phyloP scores from a whole-genome alignment of 1,284 basidiomycete genomes.

The Ustilago xerochloae region DNA sequence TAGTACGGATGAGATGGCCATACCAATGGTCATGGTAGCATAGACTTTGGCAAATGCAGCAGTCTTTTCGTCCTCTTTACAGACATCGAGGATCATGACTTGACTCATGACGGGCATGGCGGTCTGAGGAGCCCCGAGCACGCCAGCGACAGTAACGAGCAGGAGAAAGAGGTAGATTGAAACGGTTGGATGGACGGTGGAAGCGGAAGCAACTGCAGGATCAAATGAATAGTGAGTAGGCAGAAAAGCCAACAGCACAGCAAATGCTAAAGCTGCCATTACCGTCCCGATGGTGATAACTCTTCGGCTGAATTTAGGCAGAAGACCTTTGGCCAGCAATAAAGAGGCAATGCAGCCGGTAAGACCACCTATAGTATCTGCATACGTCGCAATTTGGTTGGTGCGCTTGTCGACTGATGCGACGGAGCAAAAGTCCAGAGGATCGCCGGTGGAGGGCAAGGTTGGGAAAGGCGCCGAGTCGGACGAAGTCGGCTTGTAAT shows the following conservation, averaged over 20 bases:
- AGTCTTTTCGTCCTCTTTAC: slow-evolving; percentile 31
- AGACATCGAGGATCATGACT: slow-evolving; percentile 38
- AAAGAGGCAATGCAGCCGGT: slow-evolving; percentile 14
- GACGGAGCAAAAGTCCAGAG: slow-evolving; percentile 27
- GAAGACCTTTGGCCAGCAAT: slow-evolving; percentile 16
- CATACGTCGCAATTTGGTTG: slow-evolving; percentile 19
- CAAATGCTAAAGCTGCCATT: not conserved
- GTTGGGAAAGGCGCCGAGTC: slow-evolving; percentile 14
- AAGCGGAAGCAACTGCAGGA: slow-evolving; percentile 15
- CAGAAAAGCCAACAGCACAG: slow-evolving; percentile 2
- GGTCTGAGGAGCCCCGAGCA: slow-evolving; percentile 18
- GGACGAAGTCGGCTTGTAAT: slow-evolving; percentile 10
- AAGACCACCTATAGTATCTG: slow-evolving; percentile 12
- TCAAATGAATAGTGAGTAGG: slow-evolving; percentile 47
- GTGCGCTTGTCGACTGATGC: slow-evolving; percentile 31
- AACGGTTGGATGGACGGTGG: slow-evolving; percentile 25
- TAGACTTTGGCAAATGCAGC: slow-evolving; percentile 15
- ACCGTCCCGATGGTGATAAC: not conserved
- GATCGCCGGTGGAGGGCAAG: slow-evolving; percentile 18
- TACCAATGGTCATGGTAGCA: slow-evolving; percentile 22
- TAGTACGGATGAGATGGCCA: slow-evolving; percentile 11
- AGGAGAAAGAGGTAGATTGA: slow-evolving; percentile 8
- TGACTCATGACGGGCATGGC: slow-evolving; percentile 15
- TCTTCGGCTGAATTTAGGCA: slow-evolving; percentile 29
- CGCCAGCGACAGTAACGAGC: not conserved